These are phyloP conservation scores for Podaxis rugospora DNA, from an alignment of 768 basidiomycete genomes.

Conservation along the genomic window DNA sequence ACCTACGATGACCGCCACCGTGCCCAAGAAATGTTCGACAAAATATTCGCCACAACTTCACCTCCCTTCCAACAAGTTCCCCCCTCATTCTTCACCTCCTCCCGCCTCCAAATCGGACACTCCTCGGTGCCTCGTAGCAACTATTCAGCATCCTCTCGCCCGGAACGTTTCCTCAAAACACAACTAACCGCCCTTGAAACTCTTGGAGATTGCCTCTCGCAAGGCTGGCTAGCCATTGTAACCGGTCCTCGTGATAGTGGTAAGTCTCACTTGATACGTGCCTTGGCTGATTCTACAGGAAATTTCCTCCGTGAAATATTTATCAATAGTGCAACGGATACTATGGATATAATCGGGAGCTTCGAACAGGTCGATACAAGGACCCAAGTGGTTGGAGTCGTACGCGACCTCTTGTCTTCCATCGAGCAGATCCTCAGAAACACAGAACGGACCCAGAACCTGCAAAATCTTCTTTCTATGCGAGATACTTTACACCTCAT, in stretches of 20 bases:
- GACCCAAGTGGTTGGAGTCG: constrained; percentile 31
- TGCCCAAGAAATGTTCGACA: constrained; percentile 51
- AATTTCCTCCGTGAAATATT: constrained; percentile 65
- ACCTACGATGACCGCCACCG: constrained; percentile 56
- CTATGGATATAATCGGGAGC: constrained; percentile 89
- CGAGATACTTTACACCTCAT: constrained; percentile 12
- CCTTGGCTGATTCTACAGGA: constrained; percentile 69
- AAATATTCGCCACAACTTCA: constrained; percentile 36
- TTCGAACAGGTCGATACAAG: constrained; percentile 84
- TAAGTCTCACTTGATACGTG: constrained; percentile 72
- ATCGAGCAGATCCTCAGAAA: constrained; percentile 34
- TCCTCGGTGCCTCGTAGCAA: constrained; percentile 37
- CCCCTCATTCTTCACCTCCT: constrained; percentile 39
- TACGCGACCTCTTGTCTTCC: constrained; percentile 36
- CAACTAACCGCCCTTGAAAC: constrained; percentile 71
- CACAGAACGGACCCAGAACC: neutral
- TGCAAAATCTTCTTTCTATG: constrained; percentile 3
- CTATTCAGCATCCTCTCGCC: constrained; percentile 29
- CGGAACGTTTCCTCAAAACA: constrained; percentile 51
- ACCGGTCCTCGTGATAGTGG: constrained; percentile 72
- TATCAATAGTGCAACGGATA: constrained; percentile 85
- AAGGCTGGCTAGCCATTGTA: constrained; percentile 87
- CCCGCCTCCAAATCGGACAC: constrained; percentile 63
- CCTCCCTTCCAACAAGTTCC: constrained; percentile 23
- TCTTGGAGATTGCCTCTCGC: constrained; percentile 63